Base-by-base conservation (phyloP, 495 filamentous ascomycete species). In the Annulohypoxylon nitens region DNA sequence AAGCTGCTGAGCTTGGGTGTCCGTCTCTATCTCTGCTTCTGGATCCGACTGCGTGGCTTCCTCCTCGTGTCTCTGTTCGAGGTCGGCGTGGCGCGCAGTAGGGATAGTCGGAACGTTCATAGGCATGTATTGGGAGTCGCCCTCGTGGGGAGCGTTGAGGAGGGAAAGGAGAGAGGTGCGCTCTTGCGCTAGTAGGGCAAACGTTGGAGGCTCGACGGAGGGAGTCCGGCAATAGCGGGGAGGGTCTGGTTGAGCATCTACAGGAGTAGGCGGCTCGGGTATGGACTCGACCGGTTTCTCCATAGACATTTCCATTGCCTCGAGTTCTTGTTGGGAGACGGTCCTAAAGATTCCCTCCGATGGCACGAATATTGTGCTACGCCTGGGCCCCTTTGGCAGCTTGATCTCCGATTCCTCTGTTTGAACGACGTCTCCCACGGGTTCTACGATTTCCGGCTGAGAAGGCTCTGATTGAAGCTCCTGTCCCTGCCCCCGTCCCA, bases 141-240 rank as follows among this genome's bases (percentile, higher is more conserved):
- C 74, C 50, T 82, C 69, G 69, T 81, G 81, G 0, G 85, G 83
- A 0, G 83, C 85, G 61, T 87, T 82, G 65, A 88, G 84, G n/a
- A 89, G 84, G 0, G 86, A 89, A 16, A 87, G 76, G 3, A 89
- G 81, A 3, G 87, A 89, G 0, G 83, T 83, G 45, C 85, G 83
- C 51, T 80, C 75, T 33, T 85, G 81, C 12, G 75, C 71, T 18
- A 81, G 43, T 12, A 87, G 58, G 39, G 85, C 85, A 64, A 80
- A 82, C n/a, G 83, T 73, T 0, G 85, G 85, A 20, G 85, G 85
- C 10, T 88, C 85, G 57, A 83, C 80, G 7, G 86, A 87, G 4
- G 86, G 86, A 1, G 84, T 86, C 41, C 85, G 83, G 34, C 82
- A 72, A 73, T 77, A 81, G 54, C 72, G 71, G 25, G 63, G 60